Percentiles rank a stretch among this genome's conserved stretches.
phyloP scores from a whole-genome alignment of 2,329 filamentous ascomycete species.

The Cladosporium colombiae region DNA sequence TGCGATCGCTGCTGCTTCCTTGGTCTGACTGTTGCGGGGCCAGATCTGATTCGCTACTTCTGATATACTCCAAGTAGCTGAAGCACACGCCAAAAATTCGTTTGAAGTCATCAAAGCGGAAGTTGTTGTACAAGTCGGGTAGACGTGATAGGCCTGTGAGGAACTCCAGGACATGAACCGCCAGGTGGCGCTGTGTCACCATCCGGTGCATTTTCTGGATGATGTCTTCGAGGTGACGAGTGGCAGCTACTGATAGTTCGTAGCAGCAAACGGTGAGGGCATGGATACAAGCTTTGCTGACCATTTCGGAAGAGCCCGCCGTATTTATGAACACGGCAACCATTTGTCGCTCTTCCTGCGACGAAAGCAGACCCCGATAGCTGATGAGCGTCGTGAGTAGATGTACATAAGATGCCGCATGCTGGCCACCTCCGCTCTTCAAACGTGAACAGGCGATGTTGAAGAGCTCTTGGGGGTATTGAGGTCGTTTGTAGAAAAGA shows the following conservation, averaged over 20 bases:
- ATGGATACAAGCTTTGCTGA: constrained; percentile 90
- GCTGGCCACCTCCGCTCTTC: constrained; percentile 5
- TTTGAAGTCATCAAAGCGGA: constrained; percentile 87
- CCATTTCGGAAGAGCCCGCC: constrained; percentile 61
- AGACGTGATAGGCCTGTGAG: constrained; percentile 84
- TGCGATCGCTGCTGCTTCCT: constrained; percentile 20
- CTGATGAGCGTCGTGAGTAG: constrained; percentile 84
- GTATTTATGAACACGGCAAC: constrained; percentile 84
- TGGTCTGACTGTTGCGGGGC: constrained; percentile 15
- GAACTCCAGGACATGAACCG: constrained; percentile 94
- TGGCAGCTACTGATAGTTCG: constrained; percentile 83
- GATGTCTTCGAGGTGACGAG: constrained; percentile 80
- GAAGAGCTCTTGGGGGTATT: constrained; percentile 69
- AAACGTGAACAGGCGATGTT: constrained; percentile 14
- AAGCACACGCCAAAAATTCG: constrained; percentile 95
- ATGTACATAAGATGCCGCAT: constrained; percentile 57
- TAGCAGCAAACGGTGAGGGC: constrained; percentile 93
- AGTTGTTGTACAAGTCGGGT: constrained; percentile 76
- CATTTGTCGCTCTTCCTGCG: constrained; percentile 82
- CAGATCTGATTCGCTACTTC: constrained; percentile 52
- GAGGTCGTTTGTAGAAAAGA: constrained; percentile 72
- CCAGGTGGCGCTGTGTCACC: constrained; percentile 88
- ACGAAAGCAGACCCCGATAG: constrained; percentile 68
- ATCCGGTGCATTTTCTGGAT: constrained; percentile 93
- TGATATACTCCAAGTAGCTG: constrained; percentile 85